Conservation (phyloP, 345 rosid genomes). For the Chamaenerion angustifolium region DNA sequence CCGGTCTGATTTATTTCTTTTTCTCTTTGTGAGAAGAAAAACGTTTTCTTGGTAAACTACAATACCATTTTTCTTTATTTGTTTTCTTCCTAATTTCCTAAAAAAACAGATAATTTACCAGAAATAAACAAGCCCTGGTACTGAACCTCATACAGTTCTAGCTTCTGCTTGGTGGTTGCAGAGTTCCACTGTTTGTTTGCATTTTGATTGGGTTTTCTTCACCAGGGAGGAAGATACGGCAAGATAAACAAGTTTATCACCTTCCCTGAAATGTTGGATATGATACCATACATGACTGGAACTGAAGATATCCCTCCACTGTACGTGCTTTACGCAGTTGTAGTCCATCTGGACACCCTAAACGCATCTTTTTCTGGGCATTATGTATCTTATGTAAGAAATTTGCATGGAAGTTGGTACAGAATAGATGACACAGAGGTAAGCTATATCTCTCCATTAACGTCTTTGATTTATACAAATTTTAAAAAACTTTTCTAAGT, state of each 20-base stretch:
- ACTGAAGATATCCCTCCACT: constrained; percentile 59
- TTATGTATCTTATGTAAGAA: constrained; percentile 65
- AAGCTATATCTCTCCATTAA: constrained; percentile 1
- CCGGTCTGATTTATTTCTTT: no score
- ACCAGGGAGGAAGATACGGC: constrained; percentile 71
- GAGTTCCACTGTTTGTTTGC: no score
- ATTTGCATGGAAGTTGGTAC: constrained; percentile 61
- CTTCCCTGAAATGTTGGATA: constrained; percentile 75
- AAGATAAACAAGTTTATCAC: constrained; percentile 62
- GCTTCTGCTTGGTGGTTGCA: no score
- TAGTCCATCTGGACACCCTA: constrained; percentile 75
- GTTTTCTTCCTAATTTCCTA: no score
- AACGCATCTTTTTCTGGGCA: constrained; percentile 81
- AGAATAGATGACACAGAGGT: constrained; percentile 78
- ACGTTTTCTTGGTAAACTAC: no score
- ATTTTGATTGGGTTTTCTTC: constrained; percentile 4
- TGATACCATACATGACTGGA: constrained; percentile 72
- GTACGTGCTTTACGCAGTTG: constrained; percentile 61
- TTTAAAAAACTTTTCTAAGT: background rate
- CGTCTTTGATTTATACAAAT: background rate
- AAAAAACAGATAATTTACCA: no score
- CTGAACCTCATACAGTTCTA: no score
- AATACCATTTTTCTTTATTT: no score
- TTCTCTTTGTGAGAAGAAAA: no score
- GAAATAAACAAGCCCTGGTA: no score